Evolutionary conservation across 495 filamentous ascomycete genomes (phyloP).

Genomic region (Tuber umbilicatum): DNA sequence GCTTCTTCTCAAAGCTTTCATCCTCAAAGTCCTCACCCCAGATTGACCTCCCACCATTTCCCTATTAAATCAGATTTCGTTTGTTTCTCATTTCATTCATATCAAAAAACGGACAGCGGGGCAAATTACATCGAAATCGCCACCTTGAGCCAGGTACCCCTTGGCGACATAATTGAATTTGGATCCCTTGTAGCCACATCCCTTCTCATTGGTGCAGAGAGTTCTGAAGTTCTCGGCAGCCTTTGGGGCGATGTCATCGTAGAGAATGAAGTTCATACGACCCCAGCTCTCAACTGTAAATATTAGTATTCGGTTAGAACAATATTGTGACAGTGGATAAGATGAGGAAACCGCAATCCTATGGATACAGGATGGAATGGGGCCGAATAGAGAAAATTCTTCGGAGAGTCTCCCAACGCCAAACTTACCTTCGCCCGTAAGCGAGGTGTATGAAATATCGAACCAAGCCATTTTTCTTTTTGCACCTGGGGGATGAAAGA

Average conservation of each 20-base stretch:
- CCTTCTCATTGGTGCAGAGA: slow-evolving; percentile 89
- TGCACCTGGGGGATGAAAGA: slow-evolving; percentile 29
- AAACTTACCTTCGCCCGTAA: slow-evolving; percentile 11
- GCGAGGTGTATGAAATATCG: slow-evolving; percentile 17
- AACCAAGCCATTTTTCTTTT: slow-evolving; percentile 19
- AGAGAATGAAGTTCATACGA: slow-evolving; percentile 85
- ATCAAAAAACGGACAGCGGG: slow-evolving; percentile 46
- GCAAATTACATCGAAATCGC: slow-evolving; percentile 95
- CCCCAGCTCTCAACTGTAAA: slow-evolving; percentile 48
- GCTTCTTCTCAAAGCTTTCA: slow-evolving; percentile 65
- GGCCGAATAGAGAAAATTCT: background rate
- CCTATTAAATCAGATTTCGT: slow-evolving; percentile 48
- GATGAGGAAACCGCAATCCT: background rate
- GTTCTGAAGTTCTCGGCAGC: slow-evolving; percentile 89
- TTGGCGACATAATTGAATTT: slow-evolving; percentile 93
- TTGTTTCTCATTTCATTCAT: slow-evolving; percentile 16
- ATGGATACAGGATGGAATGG: slow-evolving; percentile 2
- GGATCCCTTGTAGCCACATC: slow-evolving; percentile 73
- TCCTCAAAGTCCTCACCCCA: slow-evolving; percentile 78
- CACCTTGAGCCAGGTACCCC: slow-evolving; percentile 95
- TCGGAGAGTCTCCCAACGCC: background rate
- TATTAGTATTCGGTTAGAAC: slow-evolving; percentile 24
- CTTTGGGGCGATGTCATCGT: slow-evolving; percentile 79
- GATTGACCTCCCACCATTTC: slow-evolving; percentile 76
- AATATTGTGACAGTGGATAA: slow-evolving; percentile 11